A percentile compares a stretch with the other conserved stretches of the same genome.
Evolutionary conservation across 495 filamentous ascomycete genomes (phyloP).

Genomic region (Xylaria bambusicola): DNA sequence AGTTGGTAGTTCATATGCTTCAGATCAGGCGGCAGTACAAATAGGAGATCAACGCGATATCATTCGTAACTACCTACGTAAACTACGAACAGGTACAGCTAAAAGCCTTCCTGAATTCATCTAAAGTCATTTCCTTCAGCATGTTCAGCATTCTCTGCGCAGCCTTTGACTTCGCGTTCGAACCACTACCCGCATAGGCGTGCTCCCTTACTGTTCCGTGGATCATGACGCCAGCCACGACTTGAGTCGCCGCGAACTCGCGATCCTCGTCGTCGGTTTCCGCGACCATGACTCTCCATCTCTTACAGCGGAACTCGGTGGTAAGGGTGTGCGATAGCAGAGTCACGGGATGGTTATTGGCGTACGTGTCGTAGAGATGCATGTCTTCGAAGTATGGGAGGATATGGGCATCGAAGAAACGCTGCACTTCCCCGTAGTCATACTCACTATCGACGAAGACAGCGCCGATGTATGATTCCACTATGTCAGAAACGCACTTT

Average conservation of each 20-base stretch:
- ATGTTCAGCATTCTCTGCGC: slow-evolving; percentile 64
- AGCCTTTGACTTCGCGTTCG: slow-evolving; percentile 73
- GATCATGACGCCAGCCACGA: slow-evolving; percentile 75
- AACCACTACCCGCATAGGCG: slow-evolving; percentile 59
- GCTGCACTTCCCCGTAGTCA: slow-evolving; percentile 69
- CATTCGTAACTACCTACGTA: neutral
- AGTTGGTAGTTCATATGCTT: too few relatives aligned
- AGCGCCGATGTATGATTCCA: slow-evolving; percentile 89
- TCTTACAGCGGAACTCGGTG: slow-evolving; percentile 46
- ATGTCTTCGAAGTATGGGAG: slow-evolving; percentile 84
- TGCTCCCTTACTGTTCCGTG: slow-evolving; percentile 69
- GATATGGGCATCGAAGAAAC: slow-evolving; percentile 75
- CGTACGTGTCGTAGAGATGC: slow-evolving; percentile 82
- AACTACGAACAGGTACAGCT: slow-evolving; percentile 60
- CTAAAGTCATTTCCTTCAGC: slow-evolving; percentile 57
- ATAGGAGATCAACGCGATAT: neutral
- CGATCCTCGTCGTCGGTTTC: slow-evolving; percentile 35
- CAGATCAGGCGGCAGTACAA: neutral
- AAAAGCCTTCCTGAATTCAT: slow-evolving; percentile 62
- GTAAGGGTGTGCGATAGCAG: slow-evolving; percentile 46
- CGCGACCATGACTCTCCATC: slow-evolving; percentile 46
- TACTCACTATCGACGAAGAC: slow-evolving; percentile 91
- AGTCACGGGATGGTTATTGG: slow-evolving; percentile 79
- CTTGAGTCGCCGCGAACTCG: slow-evolving; percentile 38
- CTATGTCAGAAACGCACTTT: slow-evolving; percentile 84